Evolutionary conservation across 345 rosid species (phyloP).

Genomic region (Acer yangbiense): DNA sequence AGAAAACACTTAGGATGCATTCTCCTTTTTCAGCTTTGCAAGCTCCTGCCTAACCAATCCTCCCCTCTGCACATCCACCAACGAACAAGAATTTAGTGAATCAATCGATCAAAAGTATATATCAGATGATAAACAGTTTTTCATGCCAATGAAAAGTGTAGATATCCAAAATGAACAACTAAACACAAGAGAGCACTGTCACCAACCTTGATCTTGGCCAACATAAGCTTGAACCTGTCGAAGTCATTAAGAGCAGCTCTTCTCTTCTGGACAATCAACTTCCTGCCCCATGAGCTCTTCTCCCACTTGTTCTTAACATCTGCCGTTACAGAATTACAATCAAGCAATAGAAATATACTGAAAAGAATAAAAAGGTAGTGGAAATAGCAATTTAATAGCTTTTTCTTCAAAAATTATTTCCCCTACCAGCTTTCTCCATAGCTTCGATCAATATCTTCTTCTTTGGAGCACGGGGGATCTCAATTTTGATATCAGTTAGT

Average conservation of each 20-base stretch:
- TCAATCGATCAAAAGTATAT: not conserved
- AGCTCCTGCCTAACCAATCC: slow-evolving; percentile 67
- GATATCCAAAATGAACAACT: not conserved
- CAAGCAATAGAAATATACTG: not conserved
- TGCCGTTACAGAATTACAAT: slow-evolving; percentile 21
- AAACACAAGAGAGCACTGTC: not conserved
- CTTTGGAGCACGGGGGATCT: slow-evolving; percentile 74
- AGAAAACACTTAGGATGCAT: slow-evolving; percentile 17
- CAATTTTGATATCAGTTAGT: slow-evolving; percentile 73
- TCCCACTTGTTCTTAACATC: slow-evolving; percentile 92
- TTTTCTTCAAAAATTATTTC: not conserved
- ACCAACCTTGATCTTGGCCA: slow-evolving; percentile 91
- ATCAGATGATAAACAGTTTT: not conserved
- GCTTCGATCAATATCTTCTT: slow-evolving; percentile 76
- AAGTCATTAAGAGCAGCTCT: slow-evolving; percentile 81
- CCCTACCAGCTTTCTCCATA: slow-evolving; percentile 80
- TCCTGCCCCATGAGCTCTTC: slow-evolving; percentile 86
- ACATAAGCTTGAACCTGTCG: slow-evolving; percentile 83
- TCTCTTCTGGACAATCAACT: slow-evolving; percentile 72
- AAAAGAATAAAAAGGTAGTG: not conserved
- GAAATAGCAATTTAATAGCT: not conserved
- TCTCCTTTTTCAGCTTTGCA: slow-evolving; percentile 60
- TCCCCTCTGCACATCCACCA: slow-evolving; percentile 42
- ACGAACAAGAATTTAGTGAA: not conserved
- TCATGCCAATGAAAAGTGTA: not conserved